Base-by-base conservation (phyloP, 371 early-diverging fungal species). In the Batrachochytrium dendrobatidis region DNA sequence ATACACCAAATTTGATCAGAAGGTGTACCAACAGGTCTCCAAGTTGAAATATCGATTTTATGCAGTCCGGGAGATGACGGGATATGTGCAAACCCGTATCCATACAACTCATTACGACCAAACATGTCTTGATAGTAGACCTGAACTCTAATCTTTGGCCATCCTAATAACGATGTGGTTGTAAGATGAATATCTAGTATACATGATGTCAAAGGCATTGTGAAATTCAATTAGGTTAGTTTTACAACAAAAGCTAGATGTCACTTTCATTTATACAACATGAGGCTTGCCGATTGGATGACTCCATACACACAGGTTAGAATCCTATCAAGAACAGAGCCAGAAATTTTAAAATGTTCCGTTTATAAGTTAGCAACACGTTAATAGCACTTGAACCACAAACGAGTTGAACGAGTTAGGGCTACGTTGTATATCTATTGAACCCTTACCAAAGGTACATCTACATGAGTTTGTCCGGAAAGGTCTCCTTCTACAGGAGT, bases 71-170 rank as follows among this genome's bases (percentile, higher is more conserved):
- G 78, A 2, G 71, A 63, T 18, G 72, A 69, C 0, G 78, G 78
- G 17, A 77, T 34, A 46, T 75, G 74, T 1, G 61, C 58, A 54
- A 77, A 74, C 7, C 78, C 78, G 57, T 77, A 77, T 20, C 78
- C 78, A 75, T 74, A 76, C 18, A 79, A 58, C 53, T 79, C 74
- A 55, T 79, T 72, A 33, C 76, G 65, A 0, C 79, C 79, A 61
- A 65, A 68, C 56, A 60, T 59, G 54, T 79, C 79, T 28, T 73
- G 74, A 26, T 66, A 66, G 59, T 49, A 74, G 2, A 79, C 76
- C 60, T 79, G 76, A 30, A 79, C 56, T 12, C 72, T 66, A 0
- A 79, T 12, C 48, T 76, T 76, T 20, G 79, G 79, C 79, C 79
- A 79, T 26, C 76, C 76, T 0, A 58, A 54, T 8, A 79, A 31